Conservation (phyloP, 2,329 filamentous ascomycete genomes). For the Huntiella bhutanensis region DNA sequence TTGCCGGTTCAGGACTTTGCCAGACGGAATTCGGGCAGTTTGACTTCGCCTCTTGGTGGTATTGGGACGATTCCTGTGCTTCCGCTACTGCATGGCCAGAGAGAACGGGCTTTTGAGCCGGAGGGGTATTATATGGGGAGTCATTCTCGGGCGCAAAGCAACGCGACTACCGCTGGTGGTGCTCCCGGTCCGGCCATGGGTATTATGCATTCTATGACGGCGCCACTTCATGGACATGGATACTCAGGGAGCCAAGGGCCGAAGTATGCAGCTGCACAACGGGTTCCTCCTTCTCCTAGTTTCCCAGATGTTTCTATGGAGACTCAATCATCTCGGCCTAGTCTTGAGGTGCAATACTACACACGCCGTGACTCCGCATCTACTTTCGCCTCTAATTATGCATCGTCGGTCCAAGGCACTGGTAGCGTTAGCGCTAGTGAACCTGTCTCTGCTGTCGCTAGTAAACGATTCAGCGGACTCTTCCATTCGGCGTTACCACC, state of each 20-base stretch:
- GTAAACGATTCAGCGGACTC: conserved; percentile 41
- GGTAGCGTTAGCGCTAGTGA: conserved; percentile 22
- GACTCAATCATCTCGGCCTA: conserved; percentile 25
- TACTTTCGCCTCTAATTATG: conserved; percentile 31
- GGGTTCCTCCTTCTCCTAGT: background rate
- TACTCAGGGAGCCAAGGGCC: background rate
- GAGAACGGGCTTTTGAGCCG: conserved; percentile 22
- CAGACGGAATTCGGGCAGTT: conserved; percentile 46
- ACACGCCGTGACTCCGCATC: conserved; percentile 34
- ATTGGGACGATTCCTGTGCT: conserved; percentile 15
- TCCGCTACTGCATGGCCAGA: conserved; percentile 34
- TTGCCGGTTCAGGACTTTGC: conserved; percentile 46
- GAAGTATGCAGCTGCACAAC: conserved; percentile 12
- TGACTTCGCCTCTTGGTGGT: conserved; percentile 38
- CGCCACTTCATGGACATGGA: background rate
- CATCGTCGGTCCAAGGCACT: conserved; percentile 14
- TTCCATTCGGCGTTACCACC: conserved; percentile 73
- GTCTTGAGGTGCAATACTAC: conserved; percentile 30
- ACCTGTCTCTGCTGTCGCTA: background rate
- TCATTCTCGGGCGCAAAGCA: conserved; percentile 13
- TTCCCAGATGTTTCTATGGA: conserved; percentile 20
- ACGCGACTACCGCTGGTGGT: background rate
- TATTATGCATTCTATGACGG: conserved; percentile 6
- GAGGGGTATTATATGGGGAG: conserved; percentile 28
- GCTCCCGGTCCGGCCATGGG: background rate